phyloP scores from a whole-genome alignment of 768 basidiomycete genomes.

The Leccinum imitatum region DNA sequence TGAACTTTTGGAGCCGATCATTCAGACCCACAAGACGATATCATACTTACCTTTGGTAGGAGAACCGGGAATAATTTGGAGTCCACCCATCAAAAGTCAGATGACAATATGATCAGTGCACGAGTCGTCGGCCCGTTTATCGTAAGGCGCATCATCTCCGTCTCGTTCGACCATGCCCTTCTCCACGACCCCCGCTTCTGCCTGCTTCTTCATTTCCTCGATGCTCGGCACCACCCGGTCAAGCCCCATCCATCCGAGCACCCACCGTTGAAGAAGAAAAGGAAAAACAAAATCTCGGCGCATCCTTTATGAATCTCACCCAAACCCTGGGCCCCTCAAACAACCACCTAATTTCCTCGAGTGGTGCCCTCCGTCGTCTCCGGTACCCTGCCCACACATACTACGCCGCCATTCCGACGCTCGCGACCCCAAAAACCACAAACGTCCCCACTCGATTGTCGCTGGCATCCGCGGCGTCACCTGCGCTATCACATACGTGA shows the following conservation, averaged over 20 bases:
- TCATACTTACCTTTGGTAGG: background rate
- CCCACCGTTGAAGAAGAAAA: slow-evolving; percentile 13
- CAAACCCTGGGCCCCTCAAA: slow-evolving; percentile 31
- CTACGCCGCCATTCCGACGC: slow-evolving; percentile 31
- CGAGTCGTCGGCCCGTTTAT: slow-evolving; percentile 1
- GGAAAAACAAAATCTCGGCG: slow-evolving; percentile 20
- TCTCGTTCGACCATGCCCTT: background rate
- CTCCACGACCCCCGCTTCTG: background rate
- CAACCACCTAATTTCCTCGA: slow-evolving; percentile 38
- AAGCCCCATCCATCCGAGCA: slow-evolving; percentile 16
- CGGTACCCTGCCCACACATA: slow-evolving; percentile 36
- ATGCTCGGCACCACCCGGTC: slow-evolving; percentile 25
- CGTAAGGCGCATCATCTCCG: background rate
- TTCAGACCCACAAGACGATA: background rate
- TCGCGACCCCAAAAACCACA: slow-evolving; percentile 32
- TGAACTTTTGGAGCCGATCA: background rate
- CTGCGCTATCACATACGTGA: slow-evolving; percentile 39
- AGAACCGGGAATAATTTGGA: background rate
- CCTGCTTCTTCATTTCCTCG: slow-evolving; percentile 24
- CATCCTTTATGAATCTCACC: slow-evolving; percentile 31
- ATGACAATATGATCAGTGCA: slow-evolving; percentile 1
- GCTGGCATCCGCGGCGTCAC: slow-evolving; percentile 38
- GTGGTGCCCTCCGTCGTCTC: slow-evolving; percentile 39
- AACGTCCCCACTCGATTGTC: slow-evolving; percentile 31
- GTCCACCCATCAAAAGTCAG: background rate